Base-by-base conservation (phyloP, 176 grass and related monocot genomes). In the Saccharum officinarum region DNA sequence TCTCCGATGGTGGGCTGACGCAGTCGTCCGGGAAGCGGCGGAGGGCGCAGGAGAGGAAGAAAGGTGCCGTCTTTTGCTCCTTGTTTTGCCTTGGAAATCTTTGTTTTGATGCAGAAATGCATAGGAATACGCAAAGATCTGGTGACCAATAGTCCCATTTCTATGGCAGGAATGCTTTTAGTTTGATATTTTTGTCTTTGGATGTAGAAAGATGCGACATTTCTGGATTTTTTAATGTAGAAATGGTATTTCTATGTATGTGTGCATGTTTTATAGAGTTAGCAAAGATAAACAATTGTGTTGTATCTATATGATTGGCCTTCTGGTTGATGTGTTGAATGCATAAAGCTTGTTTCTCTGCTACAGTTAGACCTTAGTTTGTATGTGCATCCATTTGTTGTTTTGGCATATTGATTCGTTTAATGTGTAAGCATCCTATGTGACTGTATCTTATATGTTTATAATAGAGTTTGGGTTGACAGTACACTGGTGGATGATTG, bases 31-130 rank as follows among this genome's bases (percentile, higher is more conserved):
- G 85, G 54, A 87, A 87, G 81, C 71, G 84, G 57, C 83, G 78
- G 80, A 73, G 87, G 54, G 76, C 76, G 81, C 91, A 86, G 71
- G 91, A 87, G 46, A 84, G 91, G 81, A 92, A 92, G 84, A 92
- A 89, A 92, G 87, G 91, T 92, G 76, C 34, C 63, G 45, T 46
- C 76, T 86, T 87, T 76, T 80, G 10, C 78, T 65, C 74, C 23
- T 61, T 39, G 3, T 64, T 69, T 45, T 38, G 69, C 75, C 34
- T 79, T 38, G 12, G 26, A 49, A 75, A 67, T 49, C 30, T 83
- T 5, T 52, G 30, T 75, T 39, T 83, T 75, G 46, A 59, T 87
- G 55, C 8, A 9, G 71, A 67, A n/a, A 90, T 31, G 60, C 66
- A 22, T 68, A 12, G 37, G 57, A 74, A 74, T 60, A 74, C 7